Evolutionary conservation across 2,329 filamentous ascomycete genomes (phyloP), one percentile per base, ranked within the genome.

Genomic region (Aspergillus sp.): DNA sequence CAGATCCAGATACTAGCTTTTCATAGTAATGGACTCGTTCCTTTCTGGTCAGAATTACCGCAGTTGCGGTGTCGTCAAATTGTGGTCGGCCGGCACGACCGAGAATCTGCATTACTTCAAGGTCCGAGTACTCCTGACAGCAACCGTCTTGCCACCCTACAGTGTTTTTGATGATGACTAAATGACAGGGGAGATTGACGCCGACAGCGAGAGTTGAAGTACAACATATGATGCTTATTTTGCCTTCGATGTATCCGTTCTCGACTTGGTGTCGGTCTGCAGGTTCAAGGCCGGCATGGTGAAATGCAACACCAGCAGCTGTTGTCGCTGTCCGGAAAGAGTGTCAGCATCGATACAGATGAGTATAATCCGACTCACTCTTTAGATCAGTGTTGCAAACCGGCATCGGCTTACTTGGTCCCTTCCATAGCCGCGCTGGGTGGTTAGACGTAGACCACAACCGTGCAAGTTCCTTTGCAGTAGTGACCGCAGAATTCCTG

Each of bases 31-130:
- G 67, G 6, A 85, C 83, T 50, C 87, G 88, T 4, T 85, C 77
- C n/a, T 80, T 77, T 23, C 84, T 83, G 0, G 91, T 95, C 77
- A 96, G 85, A 55, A 96, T 93, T 15, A 95, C 86, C 11, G 90
- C 91, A 40, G 86, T 82, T 3, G 90, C 91, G 57, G 79, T 90
- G 50, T 85, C 82, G 65, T 93, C 91, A 61, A 93, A 96, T 67
- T 96, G 91, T 6, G 91, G 91, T 19, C 91, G 82, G 1, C 91
- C 91, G 51, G 91, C 91, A 62, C 91, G 86, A 6, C 91, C 91
- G 49, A 96, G 83, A 91, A 96, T 96, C 66, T 96, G 91, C 88
- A 93, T 93, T 60, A 93, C 83, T 64, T 96, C 91, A 5, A 96
- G 79, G 68, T 95, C 90, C 0, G 90, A 86, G 64, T 91, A 92